phyloP scores from a whole-genome alignment of 129 eudicot species.

The Lactuca sativa region DNA sequence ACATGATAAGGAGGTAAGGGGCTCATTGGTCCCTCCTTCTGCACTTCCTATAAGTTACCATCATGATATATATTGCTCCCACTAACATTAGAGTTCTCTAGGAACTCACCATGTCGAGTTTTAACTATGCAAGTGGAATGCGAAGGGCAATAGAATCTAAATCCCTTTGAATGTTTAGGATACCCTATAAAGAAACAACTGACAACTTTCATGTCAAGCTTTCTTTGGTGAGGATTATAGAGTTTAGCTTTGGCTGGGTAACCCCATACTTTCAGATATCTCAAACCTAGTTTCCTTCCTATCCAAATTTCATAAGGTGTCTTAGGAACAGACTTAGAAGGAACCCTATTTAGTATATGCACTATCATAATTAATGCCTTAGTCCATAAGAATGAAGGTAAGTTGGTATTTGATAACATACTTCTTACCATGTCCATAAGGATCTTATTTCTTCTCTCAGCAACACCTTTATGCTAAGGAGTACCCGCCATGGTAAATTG shows the following conservation, averaged over 20 bases:
- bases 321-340: neutral
- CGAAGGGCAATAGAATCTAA: neutral
- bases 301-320: neutral
- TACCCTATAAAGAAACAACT: no score
- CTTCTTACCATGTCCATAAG: neutral
- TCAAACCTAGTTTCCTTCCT: neutral
- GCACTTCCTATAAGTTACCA: neutral
- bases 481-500: neutral
- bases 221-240: constrained; percentile 10
- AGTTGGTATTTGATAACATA: neutral
- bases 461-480: neutral
- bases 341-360: constrained; percentile 1
- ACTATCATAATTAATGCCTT: neutral
- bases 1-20: neutral
- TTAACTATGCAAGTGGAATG: constrained; percentile 3
- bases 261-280: neutral
- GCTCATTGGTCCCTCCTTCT: neutral
- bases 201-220: neutral
- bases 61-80: neutral
- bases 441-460: constrained; percentile 7
- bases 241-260: neutral
- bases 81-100: neutral
- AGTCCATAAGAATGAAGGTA: constrained; percentile 13
- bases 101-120: neutral
- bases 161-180: no score